A percentile compares a stretch with the other conserved stretches of the same genome.
Conservation (phyloP, 2,329 filamentous ascomycete species). For the Calycina herbarum region DNA sequence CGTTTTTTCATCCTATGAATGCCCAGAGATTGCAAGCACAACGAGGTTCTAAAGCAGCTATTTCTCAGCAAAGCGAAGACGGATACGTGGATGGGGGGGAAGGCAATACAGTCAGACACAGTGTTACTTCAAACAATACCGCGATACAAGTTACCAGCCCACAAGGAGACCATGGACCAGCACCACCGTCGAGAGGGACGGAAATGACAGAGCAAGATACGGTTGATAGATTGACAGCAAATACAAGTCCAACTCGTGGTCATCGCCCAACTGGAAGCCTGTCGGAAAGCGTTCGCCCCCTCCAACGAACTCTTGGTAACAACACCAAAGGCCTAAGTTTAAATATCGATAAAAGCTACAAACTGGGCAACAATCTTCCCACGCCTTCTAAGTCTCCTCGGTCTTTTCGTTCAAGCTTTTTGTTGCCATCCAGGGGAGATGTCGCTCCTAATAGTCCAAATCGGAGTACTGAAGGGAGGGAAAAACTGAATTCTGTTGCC, state of each 20-base stretch:
- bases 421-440: constrained; percentile 60
- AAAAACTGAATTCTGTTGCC: constrained; percentile 79
- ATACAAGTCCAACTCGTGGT: constrained; percentile 69
- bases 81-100: constrained; percentile 44
- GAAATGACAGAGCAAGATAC: constrained; percentile 76
- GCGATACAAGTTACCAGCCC: constrained; percentile 31
- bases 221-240: constrained; percentile 69
- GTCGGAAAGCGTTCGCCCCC: constrained; percentile 75
- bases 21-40: constrained; percentile 93
- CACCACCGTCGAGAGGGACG: constrained; percentile 75
- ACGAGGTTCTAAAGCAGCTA: constrained; percentile 52
- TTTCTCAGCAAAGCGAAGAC: constrained; percentile 41
- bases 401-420: constrained; percentile 76
- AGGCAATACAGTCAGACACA: constrained; percentile 55
- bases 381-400: constrained; percentile 69
- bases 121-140: constrained; percentile 53
- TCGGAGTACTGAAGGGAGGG: constrained; percentile 65
- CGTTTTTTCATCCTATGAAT: constrained; percentile 96
- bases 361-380: constrained; percentile 51
- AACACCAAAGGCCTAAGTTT: constrained; percentile 49
- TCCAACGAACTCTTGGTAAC: constrained; percentile 44
- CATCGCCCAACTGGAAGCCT: constrained; percentile 61
- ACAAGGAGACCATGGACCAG: constrained; percentile 51
- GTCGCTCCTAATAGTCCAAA: constrained; percentile 49
- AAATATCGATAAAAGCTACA: constrained; percentile 62